Percentiles rank a stretch among this genome's conserved stretches.
phyloP scores from a whole-genome alignment of 2,329 filamentous ascomycete genomes.

The Orbilia javanica region DNA sequence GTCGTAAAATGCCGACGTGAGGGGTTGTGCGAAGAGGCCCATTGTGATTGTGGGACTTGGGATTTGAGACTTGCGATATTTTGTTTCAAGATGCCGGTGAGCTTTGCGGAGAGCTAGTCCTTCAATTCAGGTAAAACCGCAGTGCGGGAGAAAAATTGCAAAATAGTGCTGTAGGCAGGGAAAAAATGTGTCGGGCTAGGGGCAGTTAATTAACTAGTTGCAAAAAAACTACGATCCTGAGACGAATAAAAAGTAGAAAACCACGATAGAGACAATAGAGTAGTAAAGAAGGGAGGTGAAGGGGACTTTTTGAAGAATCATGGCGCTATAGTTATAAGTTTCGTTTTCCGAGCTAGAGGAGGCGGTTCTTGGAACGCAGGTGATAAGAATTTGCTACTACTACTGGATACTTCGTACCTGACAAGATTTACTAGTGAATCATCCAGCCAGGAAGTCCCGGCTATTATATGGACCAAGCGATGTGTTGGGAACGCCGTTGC shows the following conservation, averaged over 20 bases:
- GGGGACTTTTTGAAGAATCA: slow-evolving; percentile 50
- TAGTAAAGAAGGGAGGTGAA: slow-evolving; percentile 52
- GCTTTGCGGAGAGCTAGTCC: slow-evolving; percentile 2
- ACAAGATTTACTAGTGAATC: slow-evolving; percentile 15
- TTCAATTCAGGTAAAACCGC: background rate
- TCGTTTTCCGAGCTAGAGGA: slow-evolving; percentile 11
- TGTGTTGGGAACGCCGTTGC: slow-evolving; percentile 54
- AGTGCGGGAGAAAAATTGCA: background rate
- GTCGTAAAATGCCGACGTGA: slow-evolving; percentile 23
- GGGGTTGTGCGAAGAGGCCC: slow-evolving; percentile 41
- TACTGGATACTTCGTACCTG: slow-evolving; percentile 14
- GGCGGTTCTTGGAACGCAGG: slow-evolving; percentile 23
- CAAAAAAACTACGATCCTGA: slow-evolving; percentile 31
- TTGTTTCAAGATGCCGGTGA: slow-evolving; percentile 35
- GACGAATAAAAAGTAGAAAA: slow-evolving; percentile 58
- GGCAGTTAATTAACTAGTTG: no score
- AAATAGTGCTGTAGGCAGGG: background rate
- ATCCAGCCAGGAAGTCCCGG: slow-evolving; percentile 24
- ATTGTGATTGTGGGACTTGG: slow-evolving; percentile 15
- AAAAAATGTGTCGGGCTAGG: no score
- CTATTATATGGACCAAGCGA: slow-evolving; percentile 35
- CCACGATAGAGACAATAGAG: slow-evolving; percentile 43
- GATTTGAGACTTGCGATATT: no score
- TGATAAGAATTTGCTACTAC: slow-evolving; percentile 22
- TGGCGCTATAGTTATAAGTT: slow-evolving; percentile 25